Evolutionary conservation across 306 rosid genomes (phyloP).

Genomic region (Hippophae rhamnoides): DNA sequence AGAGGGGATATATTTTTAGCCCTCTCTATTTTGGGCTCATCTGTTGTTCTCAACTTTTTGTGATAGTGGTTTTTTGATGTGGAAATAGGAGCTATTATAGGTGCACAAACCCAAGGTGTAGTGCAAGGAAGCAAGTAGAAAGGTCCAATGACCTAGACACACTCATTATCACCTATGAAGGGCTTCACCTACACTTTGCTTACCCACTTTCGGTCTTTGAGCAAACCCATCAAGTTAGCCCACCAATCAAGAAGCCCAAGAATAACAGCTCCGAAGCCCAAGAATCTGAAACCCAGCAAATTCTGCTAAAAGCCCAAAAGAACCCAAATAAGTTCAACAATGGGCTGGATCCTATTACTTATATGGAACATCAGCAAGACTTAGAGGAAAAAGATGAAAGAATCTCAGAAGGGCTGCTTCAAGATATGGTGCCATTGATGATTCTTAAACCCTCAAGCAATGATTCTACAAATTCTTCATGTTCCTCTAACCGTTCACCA

Average conservation of each 20-base stretch:
- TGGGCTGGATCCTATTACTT: background rate
- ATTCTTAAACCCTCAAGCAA: conserved; percentile 54
- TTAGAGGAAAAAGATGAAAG: conserved; percentile 24
- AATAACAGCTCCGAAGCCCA: conserved; percentile 18
- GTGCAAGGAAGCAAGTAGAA: conserved; percentile 91
- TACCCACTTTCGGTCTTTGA: conserved; percentile 49
- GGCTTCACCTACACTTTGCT: conserved; percentile 82
- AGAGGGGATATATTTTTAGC: too few species aligned
- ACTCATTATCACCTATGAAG: conserved; percentile 75
- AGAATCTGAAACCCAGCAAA: conserved; percentile 13
- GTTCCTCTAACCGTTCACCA: conserved; percentile 32
- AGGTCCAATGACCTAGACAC: conserved; percentile 75
- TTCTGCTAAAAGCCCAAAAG: conserved; percentile 17
- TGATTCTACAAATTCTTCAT: conserved; percentile 30
- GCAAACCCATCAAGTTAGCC: conserved; percentile 25
- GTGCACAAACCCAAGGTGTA: conserved; percentile 84
- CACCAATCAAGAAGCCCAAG: conserved; percentile 48
- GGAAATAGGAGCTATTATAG: conserved; percentile 72
- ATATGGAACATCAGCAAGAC: conserved; percentile 8
- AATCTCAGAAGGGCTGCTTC: conserved; percentile 67
- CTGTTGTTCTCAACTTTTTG: background rate
- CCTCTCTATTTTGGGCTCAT: background rate
- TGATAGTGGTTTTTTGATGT: background rate
- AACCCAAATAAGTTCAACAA: conserved; percentile 8
- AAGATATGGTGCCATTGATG: conserved; percentile 77